Percentiles rank a stretch among this genome's conserved stretches.
These are phyloP conservation scores for Trichocladium uniseriatum DNA, from an alignment of 495 filamentous ascomycete genomes.

Conservation along the genomic window DNA sequence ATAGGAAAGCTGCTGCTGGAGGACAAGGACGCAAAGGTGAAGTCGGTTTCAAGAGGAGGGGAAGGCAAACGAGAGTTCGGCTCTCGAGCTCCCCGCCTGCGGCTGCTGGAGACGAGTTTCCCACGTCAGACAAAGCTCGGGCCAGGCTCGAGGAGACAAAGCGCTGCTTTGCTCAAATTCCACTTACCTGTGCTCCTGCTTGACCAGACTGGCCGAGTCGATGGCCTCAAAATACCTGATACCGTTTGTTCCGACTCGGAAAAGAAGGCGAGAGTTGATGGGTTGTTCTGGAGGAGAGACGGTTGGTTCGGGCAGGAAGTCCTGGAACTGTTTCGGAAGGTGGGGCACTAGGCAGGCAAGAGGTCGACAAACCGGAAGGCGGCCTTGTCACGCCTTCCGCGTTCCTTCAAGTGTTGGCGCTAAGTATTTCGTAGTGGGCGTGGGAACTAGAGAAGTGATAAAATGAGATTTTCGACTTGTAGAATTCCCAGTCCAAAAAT, in stretches of 20 bases:
- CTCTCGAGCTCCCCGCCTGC: background rate
- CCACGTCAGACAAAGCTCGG: constrained; percentile 11
- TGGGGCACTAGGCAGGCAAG: constrained; percentile 3
- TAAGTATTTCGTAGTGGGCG: too few species aligned
- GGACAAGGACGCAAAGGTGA: background rate
- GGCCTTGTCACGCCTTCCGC: background rate
- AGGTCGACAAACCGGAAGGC: background rate
- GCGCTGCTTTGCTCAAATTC: background rate
- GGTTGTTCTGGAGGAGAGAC: too few species aligned
- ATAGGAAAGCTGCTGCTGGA: too few species aligned
- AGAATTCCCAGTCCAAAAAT: too few species aligned
- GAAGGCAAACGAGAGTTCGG: background rate
- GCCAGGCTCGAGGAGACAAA: background rate
- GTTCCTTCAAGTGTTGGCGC: too few species aligned
- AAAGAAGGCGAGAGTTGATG: too few species aligned
- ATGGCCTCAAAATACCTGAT: background rate
- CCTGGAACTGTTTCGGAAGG: constrained; percentile 7
- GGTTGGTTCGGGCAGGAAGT: constrained; percentile 5
- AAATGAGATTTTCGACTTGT: too few species aligned
- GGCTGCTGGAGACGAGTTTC: background rate
- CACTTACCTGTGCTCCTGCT: background rate
- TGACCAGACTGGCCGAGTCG: background rate
- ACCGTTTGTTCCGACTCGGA: too few species aligned
- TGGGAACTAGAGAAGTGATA: too few species aligned
- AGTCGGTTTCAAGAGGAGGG: background rate